Conservation (phyloP, 176 grass and related monocot genomes). For the Oryza meyeriana region DNA sequence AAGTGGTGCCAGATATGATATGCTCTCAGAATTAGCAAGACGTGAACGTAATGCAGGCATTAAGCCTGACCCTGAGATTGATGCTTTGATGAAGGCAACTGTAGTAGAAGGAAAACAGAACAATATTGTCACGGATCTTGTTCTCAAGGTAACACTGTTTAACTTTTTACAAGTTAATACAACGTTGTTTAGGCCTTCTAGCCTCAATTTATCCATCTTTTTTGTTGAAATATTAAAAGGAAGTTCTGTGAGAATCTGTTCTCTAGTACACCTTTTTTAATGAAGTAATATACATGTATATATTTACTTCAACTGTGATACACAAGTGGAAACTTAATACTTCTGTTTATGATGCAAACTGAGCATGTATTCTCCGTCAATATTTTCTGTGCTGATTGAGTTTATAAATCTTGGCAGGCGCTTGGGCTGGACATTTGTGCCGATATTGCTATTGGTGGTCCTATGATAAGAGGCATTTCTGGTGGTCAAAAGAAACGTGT, state of each 20-base stretch:
- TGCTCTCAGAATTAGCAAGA: slow-evolving; percentile 54
- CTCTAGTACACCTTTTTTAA: not conserved
- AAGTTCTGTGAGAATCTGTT: not conserved
- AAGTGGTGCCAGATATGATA: slow-evolving; percentile 49
- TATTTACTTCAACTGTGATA: not conserved
- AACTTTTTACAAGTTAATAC: not conserved
- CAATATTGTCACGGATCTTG: slow-evolving; percentile 56
- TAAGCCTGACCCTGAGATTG: slow-evolving; percentile 62
- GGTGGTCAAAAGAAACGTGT: slow-evolving; percentile 67
- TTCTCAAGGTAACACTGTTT: slow-evolving; percentile 47
- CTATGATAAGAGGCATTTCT: slow-evolving; percentile 75
- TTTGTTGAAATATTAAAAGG: not conserved
- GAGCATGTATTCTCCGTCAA: not conserved
- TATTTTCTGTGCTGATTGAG: slow-evolving; percentile 13
- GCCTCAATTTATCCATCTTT: not conserved
- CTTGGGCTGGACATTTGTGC: slow-evolving; percentile 64
- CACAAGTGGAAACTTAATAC: not conserved
- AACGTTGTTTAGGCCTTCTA: not conserved
- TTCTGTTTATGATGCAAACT: slow-evolving; percentile 1
- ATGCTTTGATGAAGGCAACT: slow-evolving; percentile 62
- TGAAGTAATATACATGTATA: not conserved
- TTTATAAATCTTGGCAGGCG: slow-evolving; percentile 31
- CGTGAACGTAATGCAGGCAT: slow-evolving; percentile 59
- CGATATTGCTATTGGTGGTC: slow-evolving; percentile 65
- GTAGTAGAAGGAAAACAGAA: slow-evolving; percentile 49